Evolutionary conservation across 106 monocot species (phyloP).

Genomic region (Dendrobium officinale): DNA sequence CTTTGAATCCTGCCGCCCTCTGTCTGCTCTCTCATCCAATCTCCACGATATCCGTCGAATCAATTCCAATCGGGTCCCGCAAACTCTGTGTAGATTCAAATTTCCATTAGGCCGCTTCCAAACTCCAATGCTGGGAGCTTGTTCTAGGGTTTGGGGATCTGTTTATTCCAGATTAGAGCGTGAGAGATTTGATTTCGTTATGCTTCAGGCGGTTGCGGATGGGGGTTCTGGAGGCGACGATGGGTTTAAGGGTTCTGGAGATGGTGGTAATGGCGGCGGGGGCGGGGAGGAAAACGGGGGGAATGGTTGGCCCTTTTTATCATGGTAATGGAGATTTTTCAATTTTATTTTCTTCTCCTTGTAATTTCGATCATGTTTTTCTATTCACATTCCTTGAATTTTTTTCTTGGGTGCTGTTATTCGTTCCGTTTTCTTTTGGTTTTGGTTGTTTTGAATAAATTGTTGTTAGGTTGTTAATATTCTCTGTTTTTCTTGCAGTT

Average conservation of each 20-base stretch:
- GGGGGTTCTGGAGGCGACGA: constrained; percentile 15
- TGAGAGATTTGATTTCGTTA: not conserved
- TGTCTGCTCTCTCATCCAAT: not conserved
- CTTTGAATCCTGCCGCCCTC: not conserved
- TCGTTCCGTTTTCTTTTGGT: no score
- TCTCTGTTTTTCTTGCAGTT: no score
- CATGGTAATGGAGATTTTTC: constrained; percentile 14
- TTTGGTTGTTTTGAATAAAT: no score
- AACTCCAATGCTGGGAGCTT: not conserved
- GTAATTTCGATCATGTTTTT: not conserved
- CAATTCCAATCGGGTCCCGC: not conserved
- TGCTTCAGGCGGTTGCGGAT: constrained; percentile 7
- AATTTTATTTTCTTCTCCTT: not conserved
- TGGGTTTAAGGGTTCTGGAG: constrained; percentile 12
- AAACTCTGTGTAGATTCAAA: not conserved
- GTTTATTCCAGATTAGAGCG: constrained; percentile 12
- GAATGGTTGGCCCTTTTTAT: constrained; percentile 20
- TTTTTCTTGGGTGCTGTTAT: not conserved
- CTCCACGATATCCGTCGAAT: not conserved
- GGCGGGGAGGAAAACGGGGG: constrained; percentile 17
- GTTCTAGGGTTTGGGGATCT: not conserved
- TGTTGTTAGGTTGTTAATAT: no score
- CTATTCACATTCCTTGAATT: not conserved
- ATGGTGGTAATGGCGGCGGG: constrained; percentile 9
- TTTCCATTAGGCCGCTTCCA: not conserved